Evolutionary conservation across 805 yeast species (phyloP), one percentile per base, ranked within the genome.

Genomic region (Candida stauntonica): DNA sequence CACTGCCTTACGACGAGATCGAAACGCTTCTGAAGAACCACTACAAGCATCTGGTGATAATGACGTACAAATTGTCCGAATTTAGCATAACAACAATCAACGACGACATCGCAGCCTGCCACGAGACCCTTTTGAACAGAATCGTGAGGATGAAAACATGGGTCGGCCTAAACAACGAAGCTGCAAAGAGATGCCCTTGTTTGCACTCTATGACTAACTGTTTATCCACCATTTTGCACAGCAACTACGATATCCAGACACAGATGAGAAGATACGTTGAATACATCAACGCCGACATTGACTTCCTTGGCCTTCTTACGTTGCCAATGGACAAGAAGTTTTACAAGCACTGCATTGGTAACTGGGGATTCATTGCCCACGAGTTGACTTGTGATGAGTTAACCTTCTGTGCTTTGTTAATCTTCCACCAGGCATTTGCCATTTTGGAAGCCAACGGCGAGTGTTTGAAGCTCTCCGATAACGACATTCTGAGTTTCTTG

Each of bases 341-440:
- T 48, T 52, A 49, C 35, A 30, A 45, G 15, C 65, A 67, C 44
- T 57, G 73, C 33, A 68, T 76, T 14, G 74, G 77, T 26, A 68
- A 67, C 46, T 81, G 89, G 88, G 71, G 74, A 37, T 84, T 84
- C 55, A 80, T 81, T 16, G 84, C 89, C 2, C 86, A 80, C 54
- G 73, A 73, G 48, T 63, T 80, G 36, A 52, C 73, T 7, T 70
- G 72, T 51, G 86, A 83, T 57, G 93, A 84, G 57, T 70, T 83
- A 45, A 63, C 79, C 5, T 73, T 72, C 51, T 74, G 81, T 51
- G 82, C 77, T 4, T 75, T 57, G 47, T 38, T 73, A 29, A 79
- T 86, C 51, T 58, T 86, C 41, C 58, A 62, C 42, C 64, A 66
- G 45, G 71, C 73, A 7, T 66, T 67, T 37, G 38, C 52, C 11